Base-by-base conservation (phyloP, 805 yeast genomes). In the Aciculoconidium aculeatum region DNA sequence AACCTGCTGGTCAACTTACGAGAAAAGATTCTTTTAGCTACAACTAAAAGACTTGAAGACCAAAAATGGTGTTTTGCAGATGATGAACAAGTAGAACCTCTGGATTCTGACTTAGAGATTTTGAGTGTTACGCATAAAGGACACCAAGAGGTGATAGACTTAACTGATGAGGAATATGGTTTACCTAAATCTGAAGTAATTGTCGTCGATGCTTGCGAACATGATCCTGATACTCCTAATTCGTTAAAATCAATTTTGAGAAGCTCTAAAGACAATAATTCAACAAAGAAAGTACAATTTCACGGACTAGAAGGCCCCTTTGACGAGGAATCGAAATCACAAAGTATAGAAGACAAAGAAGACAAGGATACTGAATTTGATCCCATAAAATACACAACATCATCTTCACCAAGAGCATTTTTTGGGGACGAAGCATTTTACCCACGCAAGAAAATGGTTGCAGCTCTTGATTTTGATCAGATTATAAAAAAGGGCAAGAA, bases 31-130 rank as follows among this genome's bases (percentile, higher is more conserved):
- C 45, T 72, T 11, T 67, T 64, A 35, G 92, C 94, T 1, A 78
- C 85, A 0, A 79, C 78, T 35, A 53, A 77, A 32, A 56, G 92
- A 25, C 47, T 62, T 11, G 52, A 56, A n/a, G 83, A 75, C 47
- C 47, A 61, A 3, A 69, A 67, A 34, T 65, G 69, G 62, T 76
- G 81, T 37, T 45, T 47, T 8, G 37, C 39, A n/a, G 34, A 31
- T 28, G 42, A 31, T 3, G 45, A 37, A 7, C 58, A 47, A 5
- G 58, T 56, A 3, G 57, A 58, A 12, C 75, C 76, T 0, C 43
- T 47, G 2, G 66, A 61, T 17, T 60, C 59, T n/a, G 80, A 73
- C 4, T 42, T 72, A 17, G 65, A 58, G 1, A 44, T 65, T 3
- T 40, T 55, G 0, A 11, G 18, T 22, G 17, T 15, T 20, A 25